Evolutionary conservation across 176 grass and related monocot species (phyloP).

Genomic region (Lolium perenne): DNA sequence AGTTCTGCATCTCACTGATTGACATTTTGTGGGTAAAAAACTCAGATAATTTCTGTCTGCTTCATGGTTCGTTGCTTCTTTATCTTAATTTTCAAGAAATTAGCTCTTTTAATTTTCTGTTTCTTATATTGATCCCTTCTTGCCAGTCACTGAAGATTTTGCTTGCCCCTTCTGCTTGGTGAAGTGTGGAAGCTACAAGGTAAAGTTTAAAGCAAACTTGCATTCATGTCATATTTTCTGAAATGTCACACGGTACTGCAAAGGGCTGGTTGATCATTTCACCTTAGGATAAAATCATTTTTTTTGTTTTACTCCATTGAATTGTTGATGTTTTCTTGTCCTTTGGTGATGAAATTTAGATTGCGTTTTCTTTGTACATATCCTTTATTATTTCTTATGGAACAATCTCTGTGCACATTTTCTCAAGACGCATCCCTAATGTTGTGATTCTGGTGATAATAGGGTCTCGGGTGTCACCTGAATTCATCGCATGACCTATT

Average conservation of each 20-base stretch:
- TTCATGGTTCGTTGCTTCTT: conserved; percentile 18
- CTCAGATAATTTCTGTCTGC: conserved; percentile 34
- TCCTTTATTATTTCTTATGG: neutral
- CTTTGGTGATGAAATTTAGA: neutral
- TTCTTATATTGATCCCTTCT: conserved; percentile 46
- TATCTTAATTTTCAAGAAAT: neutral
- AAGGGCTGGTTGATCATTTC: conserved; percentile 22
- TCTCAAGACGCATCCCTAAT: conserved; percentile 33
- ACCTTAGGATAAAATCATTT: conserved; percentile 19
- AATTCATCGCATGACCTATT: conserved; percentile 92
- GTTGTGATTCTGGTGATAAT: conserved; percentile 37
- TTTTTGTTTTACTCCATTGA: neutral
- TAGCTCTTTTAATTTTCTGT: conserved; percentile 16
- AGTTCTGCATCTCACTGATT: conserved; percentile 1
- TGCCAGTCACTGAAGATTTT: conserved; percentile 98
- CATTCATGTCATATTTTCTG: conserved; percentile 13
- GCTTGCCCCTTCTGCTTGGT: conserved; percentile 94
- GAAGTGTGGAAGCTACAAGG: conserved; percentile 94
- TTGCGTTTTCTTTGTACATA: neutral
- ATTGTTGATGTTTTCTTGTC: conserved; percentile 5
- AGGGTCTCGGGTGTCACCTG: conserved; percentile 91
- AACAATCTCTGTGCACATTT: neutral
- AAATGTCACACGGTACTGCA: conserved; percentile 8
- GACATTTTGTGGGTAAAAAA: conserved; percentile 8
- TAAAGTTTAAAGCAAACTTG: conserved; percentile 48